These are phyloP conservation scores for Sporothrix variecibatus DNA, from an alignment of 2,329 filamentous ascomycete species.

Conservation along the genomic window DNA sequence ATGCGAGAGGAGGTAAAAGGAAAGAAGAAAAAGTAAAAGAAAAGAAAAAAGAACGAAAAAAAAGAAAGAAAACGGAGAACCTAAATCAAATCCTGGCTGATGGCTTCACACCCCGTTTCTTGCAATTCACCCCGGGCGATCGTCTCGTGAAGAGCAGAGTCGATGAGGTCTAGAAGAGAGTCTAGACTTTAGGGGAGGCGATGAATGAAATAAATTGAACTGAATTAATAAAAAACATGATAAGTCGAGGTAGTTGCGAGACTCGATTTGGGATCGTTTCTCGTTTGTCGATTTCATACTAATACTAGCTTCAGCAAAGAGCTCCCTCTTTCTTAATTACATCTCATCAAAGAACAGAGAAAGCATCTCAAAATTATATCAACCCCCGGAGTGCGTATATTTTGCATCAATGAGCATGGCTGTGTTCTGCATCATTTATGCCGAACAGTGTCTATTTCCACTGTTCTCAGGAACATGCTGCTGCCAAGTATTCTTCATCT, in stretches of 20 bases:
- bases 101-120: conserved; percentile 23
- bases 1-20: not conserved
- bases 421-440: not conserved
- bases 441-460: not conserved
- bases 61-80: not conserved
- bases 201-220: not conserved
- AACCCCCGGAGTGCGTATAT: not conserved
- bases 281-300: not conserved
- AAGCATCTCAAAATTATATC: not conserved
- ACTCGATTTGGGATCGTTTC: not conserved
- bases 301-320: not conserved
- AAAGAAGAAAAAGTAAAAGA: not conserved
- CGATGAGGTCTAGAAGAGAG: not conserved
- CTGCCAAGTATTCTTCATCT: not conserved
- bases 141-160: not conserved
- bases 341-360: not conserved
- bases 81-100: conserved; percentile 22
- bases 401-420: not conserved
- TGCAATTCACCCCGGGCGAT: conserved; percentile 13
- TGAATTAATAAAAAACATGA: not conserved
- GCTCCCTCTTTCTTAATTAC: not conserved
- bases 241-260: not conserved
- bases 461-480: not conserved
- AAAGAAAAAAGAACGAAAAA: not conserved
- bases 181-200: not conserved